These are phyloP conservation scores for Botrytis paeoniae DNA, from an alignment of 2,329 filamentous ascomycete species.

Conservation along the genomic window DNA sequence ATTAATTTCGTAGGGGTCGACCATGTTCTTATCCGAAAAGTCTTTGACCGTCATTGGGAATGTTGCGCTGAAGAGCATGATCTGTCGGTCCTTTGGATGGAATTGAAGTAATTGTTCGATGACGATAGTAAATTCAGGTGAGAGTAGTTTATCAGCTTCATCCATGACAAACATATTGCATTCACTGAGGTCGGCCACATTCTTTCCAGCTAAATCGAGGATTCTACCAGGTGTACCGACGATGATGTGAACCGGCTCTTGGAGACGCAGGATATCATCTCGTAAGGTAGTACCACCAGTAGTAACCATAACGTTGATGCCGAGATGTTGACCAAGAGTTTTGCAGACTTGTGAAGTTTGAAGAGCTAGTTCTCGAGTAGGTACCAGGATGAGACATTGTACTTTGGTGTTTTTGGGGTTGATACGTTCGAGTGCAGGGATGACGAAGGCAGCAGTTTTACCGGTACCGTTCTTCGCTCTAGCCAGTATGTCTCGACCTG, in stretches of 20 bases:
- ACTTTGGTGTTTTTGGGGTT: slow-evolving; percentile 97
- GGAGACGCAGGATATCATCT: slow-evolving; percentile 93
- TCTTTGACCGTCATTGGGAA: slow-evolving; percentile 96
- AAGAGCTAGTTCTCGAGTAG: slow-evolving; percentile 92
- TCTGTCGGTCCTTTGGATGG: slow-evolving; percentile 94
- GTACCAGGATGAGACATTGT: slow-evolving; percentile 93
- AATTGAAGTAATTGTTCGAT: slow-evolving; percentile 95
- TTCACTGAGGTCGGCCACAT: slow-evolving; percentile 91
- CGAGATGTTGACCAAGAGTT: slow-evolving; percentile 93
- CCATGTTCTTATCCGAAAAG: slow-evolving; percentile 98
- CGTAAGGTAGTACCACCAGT: slow-evolving; percentile 93
- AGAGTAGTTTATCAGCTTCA: slow-evolving; percentile 96
- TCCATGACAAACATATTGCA: slow-evolving; percentile 99
- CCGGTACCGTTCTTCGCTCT: slow-evolving; percentile 98
- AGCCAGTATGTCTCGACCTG: slow-evolving; percentile 90
- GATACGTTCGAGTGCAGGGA: slow-evolving; percentile 90
- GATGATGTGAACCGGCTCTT: slow-evolving; percentile 93
- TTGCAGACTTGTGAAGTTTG: slow-evolving; percentile 99
- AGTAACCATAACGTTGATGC: slow-evolving; percentile 98
- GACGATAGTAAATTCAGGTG: slow-evolving; percentile 92
- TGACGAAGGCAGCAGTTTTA: slow-evolving; percentile 97
- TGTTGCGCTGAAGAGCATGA: slow-evolving; percentile 98
- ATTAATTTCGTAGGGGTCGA: slow-evolving; percentile 95
- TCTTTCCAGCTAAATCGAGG: slow-evolving; percentile 92
- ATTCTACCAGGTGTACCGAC: slow-evolving; percentile 97